These are phyloP conservation scores for Trichoderma afroharzianum DNA, from an alignment of 2,329 filamentous ascomycete genomes.

Conservation along the genomic window DNA sequence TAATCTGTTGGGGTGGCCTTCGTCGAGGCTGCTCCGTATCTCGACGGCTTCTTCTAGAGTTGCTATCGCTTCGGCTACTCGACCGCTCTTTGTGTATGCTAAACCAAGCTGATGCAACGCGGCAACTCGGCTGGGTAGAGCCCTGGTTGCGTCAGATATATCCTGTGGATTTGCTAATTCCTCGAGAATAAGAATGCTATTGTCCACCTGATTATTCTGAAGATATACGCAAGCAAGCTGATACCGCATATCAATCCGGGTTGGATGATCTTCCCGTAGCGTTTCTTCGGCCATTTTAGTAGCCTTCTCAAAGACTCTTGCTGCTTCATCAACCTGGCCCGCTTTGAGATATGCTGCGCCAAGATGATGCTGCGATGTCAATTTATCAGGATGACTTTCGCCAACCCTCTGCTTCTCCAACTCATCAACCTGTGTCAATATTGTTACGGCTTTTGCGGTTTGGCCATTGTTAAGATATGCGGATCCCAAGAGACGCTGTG, in stretches of 20 bases:
- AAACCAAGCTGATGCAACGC: neutral
- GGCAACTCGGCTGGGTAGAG: neutral
- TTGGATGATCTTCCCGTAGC: conserved; percentile 3
- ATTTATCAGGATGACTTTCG: neutral
- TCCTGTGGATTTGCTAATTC: neutral
- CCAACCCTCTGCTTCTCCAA: neutral
- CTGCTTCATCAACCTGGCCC: conserved; percentile 2
- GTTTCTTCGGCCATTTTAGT: neutral
- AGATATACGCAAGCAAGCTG: neutral
- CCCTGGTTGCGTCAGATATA: neutral
- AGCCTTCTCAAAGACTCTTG: neutral
- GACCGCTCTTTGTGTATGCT: neutral
- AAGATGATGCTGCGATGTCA: conserved; percentile 11
- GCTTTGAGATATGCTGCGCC: conserved; percentile 4
- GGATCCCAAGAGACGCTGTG: neutral
- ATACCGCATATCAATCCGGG: neutral
- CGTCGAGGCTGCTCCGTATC: neutral
- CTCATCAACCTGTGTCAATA: neutral
- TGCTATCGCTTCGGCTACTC: neutral
- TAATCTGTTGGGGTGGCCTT: neutral
- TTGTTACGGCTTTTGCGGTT: neutral
- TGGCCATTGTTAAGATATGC: conserved; percentile 4
- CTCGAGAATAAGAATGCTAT: neutral
- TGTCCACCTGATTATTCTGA: neutral
- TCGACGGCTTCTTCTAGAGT: neutral